These are phyloP conservation scores for Capillidium heterosporum DNA, from an alignment of 371 early-diverging fungal species.

Conservation along the genomic window DNA sequence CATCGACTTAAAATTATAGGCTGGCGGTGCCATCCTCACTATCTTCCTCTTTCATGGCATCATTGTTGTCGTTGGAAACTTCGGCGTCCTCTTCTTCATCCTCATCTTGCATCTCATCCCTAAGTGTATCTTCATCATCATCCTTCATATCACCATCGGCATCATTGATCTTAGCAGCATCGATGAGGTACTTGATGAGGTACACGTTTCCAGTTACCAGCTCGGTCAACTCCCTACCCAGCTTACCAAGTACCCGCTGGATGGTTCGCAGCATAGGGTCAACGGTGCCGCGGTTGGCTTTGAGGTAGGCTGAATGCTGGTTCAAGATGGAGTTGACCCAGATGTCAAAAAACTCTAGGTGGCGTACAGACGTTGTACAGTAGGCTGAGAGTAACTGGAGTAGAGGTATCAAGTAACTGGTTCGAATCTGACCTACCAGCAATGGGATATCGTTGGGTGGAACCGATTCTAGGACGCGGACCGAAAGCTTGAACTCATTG, in stretches of 20 bases:
- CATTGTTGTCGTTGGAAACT: too few species aligned
- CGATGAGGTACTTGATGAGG: not conserved
- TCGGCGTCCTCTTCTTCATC: too few species aligned
- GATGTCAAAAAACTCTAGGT: constrained; percentile 69
- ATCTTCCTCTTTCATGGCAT: too few species aligned
- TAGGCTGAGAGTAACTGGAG: constrained; percentile 60
- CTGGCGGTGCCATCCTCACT: too few species aligned
- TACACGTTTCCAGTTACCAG: constrained; percentile 1
- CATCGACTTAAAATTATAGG: too few species aligned
- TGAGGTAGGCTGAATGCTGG: constrained; percentile 41
- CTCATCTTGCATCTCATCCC: too few species aligned
- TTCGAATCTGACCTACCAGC: constrained; percentile 55
- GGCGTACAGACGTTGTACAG: constrained; percentile 16
- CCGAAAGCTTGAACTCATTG: constrained; percentile 60
- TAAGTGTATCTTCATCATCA: too few species aligned
- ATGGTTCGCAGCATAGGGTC: not conserved
- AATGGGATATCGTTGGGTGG: constrained; percentile 58
- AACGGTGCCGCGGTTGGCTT: not conserved
- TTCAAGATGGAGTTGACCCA: constrained; percentile 60
- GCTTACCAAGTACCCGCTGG: not conserved
- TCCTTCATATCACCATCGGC: too few species aligned
- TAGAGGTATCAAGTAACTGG: constrained; percentile 64
- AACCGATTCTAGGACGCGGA: constrained; percentile 57
- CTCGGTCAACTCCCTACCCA: not conserved
- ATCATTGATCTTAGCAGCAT: too few species aligned